Base-by-base conservation (phyloP, 106 monocot species). In the Dendrobium catenatum region DNA sequence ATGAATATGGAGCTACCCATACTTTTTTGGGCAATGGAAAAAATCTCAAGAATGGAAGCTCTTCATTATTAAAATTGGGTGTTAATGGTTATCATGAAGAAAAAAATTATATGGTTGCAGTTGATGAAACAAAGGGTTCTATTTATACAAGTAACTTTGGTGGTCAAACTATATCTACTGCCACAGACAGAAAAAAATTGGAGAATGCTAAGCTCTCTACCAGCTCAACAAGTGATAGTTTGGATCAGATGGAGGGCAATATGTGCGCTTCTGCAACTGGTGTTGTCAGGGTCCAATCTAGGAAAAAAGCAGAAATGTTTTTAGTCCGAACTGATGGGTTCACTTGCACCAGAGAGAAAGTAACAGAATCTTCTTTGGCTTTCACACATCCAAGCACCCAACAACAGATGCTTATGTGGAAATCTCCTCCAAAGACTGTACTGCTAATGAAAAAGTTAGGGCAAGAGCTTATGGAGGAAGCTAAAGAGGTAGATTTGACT, bases 381-480 rank as follows among this genome's bases (percentile, higher is more conserved):
- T 99, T 99, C 82, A 93, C 99, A 31, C 99, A 99, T 86, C 99
- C 99, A 79, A 99, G 93, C 80, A 99, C 99, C 78, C 99, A 99
- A 80, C 99, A 99, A 80, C 95, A 99, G 73, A 99, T 99, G 95
- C 95, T 99, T 55, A 99, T 95, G 93, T 99, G 99, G 99, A 99
- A 99, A 76, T 88, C 91, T 85, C 86, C 93, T 68, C 99, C 99
- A 72, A 99, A 95, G 80, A 99, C 95, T 49, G 99, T 93, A 40
- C 61, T 99, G 58, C 84, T 99, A 47, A 78, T 99, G 66, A 99
- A 99, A 70, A 99, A 95, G 49, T 87, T 95, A 78, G 99, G 99
- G 27, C 61, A 82, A 19, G 95, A 91, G 80, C 99, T 99, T 79
- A 95, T 99, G 90, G 93, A 95, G 86, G 93, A 99, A 88, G 90